These are phyloP conservation scores for Podaxis sp. DNA, from an alignment of 768 basidiomycete species.

Conservation along the genomic window DNA sequence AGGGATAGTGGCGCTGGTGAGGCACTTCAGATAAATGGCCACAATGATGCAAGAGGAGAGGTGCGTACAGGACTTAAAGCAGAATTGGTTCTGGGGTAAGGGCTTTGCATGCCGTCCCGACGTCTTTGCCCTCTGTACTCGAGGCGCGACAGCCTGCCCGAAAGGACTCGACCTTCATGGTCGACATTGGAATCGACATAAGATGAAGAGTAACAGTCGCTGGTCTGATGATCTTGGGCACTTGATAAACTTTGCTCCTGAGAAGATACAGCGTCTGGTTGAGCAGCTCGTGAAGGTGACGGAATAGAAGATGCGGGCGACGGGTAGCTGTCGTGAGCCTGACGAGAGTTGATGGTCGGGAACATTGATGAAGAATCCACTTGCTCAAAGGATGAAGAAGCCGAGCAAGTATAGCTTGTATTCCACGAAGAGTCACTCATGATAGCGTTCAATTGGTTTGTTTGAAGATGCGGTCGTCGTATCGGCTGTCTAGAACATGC, in stretches of 20 bases:
- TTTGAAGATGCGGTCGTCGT: slow-evolving; percentile 15
- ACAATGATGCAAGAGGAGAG: background rate
- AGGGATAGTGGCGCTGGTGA: slow-evolving; percentile 13
- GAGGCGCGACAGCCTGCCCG: slow-evolving; percentile 14
- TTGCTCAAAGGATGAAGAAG: slow-evolving; percentile 12
- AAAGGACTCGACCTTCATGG: slow-evolving; percentile 6
- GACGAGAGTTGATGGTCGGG: slow-evolving; percentile 12
- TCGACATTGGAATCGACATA: slow-evolving; percentile 12
- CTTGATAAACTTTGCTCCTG: slow-evolving; percentile 8
- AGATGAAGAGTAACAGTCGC: slow-evolving; percentile 13
- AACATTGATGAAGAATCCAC: slow-evolving; percentile 13
- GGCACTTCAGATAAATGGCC: background rate
- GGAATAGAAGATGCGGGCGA: slow-evolving; percentile 15
- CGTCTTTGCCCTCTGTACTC: slow-evolving; percentile 13
- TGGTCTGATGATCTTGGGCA: slow-evolving; percentile 10
- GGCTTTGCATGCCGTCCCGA: slow-evolving; percentile 12
- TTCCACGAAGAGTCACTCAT: slow-evolving; percentile 16
- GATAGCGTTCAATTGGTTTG: slow-evolving; percentile 12
- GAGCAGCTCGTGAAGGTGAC: slow-evolving; percentile 13
- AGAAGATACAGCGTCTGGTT: slow-evolving; percentile 5
- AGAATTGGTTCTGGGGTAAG: slow-evolving; percentile 10
- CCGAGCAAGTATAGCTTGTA: slow-evolving; percentile 9
- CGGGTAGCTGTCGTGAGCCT: slow-evolving; percentile 15
- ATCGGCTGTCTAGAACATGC: slow-evolving; percentile 16
- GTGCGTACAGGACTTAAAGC: slow-evolving; percentile 10